Base-by-base conservation (phyloP, 2,329 filamentous ascomycete species). In the Diaporthe humulicola region DNA sequence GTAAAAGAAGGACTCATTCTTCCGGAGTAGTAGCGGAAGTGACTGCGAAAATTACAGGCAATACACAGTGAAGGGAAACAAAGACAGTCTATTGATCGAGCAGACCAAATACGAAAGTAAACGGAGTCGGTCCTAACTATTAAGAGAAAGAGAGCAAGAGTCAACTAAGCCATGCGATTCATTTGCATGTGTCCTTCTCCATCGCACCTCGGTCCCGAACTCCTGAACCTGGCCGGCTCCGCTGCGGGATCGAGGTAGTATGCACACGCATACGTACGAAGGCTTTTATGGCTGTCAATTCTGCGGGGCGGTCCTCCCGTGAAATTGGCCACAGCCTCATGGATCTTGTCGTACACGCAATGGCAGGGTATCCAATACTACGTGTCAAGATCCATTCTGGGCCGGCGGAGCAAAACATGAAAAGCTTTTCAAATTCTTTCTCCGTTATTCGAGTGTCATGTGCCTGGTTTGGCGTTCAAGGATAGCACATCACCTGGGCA, bases 291-390 rank as follows among this genome's bases (percentile, higher is more conserved):
- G 15, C 58, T 10, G 58, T 61, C 38, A 42, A 14, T 45, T 45
- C 38, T 61, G 58, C 38, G 58, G 58, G 36, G 36, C n/a, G 36
- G 17, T 36, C 57, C 25, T 61, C 36, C 36, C n/a, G 7, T 42
- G n/a, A 42, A 4, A 61, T 40, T 40, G 38, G 58, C 15, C 58
- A 30, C 38, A 61, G 58, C 58, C 58, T 61, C 25, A 17, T 17
- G 38, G 58, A 36, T 58, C 56, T 38, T n/a, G 3, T 38, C 56
- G 38, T 61, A 61, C 58, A 25, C 58, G 58, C 25, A 61, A 61
- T 61, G n/a, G 6, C 36, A 61, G 58, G 58, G 36, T 45, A 45
- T 15, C 38, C n/a, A 28, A 17, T 42, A 30, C 58, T 61, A 19
- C 58, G 58, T 45, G 57, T 61, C n/a, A 19, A 45, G 38, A 6